Base-by-base conservation (phyloP, 805 yeast genomes). In the Metschnikowia noctiluminum region DNA sequence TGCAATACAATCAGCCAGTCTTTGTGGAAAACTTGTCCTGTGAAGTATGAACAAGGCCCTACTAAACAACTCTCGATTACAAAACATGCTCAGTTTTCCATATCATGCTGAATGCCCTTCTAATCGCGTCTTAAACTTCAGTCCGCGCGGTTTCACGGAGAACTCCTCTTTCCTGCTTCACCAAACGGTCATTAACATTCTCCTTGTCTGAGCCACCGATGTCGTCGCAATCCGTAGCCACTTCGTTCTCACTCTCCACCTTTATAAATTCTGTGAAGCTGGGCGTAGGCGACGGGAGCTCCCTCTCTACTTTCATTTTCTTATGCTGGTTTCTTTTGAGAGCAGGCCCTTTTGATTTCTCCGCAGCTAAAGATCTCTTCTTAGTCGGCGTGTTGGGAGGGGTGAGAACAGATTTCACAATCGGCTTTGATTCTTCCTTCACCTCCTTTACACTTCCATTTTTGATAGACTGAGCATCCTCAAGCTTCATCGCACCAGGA, bases 371-470 rank as follows among this genome's bases (percentile, higher is more conserved):
- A 26, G 56, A 49, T 14, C 61, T 54, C 37, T 57, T 56, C 42
- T 66, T 65, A 31, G 61, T 58, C 9, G 73, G 73, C 15, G 73
- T 68, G 27, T 58, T 47, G 12, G 73, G 73, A 9, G 73, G 72
- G 7, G 73, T 67, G 42, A 64, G 53, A 6, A 62, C 56, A 3
- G 38, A 44, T 34, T 43, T 53, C 35, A 35, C 15, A n/a, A 28
- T 26, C 7, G 26, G 32, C 14, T 40, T 37, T 30, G 35, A 31
- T 15, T 38, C 41, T 2, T 11, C 14, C 16, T 27, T 2, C 6
- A 35, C 40, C 10, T 21, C 14, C 10, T 21, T 21, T 4, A 21
- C 2, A 4, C 21, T 21, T 4, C 4, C 21, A 3, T 21, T 21
- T 21, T 21, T 21, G 21, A 21, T 21, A 4, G 21, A 21, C 4